These are phyloP conservation scores for Triticum dicoccoides DNA, from an alignment of 176 grass and related monocot species.

Conservation along the genomic window DNA sequence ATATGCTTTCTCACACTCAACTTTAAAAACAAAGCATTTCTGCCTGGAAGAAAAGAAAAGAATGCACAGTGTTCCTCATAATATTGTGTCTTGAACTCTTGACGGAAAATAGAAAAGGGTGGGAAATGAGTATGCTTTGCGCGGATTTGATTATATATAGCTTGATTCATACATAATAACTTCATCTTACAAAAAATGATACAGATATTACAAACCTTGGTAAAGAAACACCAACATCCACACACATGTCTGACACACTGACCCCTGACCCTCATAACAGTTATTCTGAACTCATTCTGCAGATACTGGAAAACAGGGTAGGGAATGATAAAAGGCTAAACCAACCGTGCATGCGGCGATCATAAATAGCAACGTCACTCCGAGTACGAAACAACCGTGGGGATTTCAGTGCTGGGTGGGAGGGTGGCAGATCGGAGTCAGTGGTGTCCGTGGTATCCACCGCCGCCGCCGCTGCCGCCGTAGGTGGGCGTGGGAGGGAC, in stretches of 20 bases:
- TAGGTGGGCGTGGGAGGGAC: slow-evolving; percentile 7
- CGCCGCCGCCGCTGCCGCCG: background rate
- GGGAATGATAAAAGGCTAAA: background rate
- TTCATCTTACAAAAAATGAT: background rate
- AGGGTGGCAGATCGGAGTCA: background rate
- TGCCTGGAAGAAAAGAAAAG: too few species aligned
- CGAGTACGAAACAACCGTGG: too few species aligned
- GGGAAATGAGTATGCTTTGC: background rate
- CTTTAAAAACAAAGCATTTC: too few species aligned
- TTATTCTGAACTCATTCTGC: background rate
- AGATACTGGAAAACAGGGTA: background rate
- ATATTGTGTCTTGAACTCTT: too few species aligned
- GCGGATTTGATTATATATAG: background rate
- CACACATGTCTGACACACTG: background rate
- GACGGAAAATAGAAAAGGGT: too few species aligned
- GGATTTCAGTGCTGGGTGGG: background rate
- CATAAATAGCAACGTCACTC: too few species aligned
- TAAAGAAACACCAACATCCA: background rate
- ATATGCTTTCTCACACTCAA: too few species aligned
- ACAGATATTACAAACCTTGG: background rate
- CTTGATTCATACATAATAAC: background rate
- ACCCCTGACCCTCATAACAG: background rate
- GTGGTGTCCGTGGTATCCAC: background rate
- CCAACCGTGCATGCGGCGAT: too few species aligned
- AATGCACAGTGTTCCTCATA: too few species aligned